Evolutionary conservation across 768 basidiomycete species (phyloP).

Genomic region (Imleria badia): DNA sequence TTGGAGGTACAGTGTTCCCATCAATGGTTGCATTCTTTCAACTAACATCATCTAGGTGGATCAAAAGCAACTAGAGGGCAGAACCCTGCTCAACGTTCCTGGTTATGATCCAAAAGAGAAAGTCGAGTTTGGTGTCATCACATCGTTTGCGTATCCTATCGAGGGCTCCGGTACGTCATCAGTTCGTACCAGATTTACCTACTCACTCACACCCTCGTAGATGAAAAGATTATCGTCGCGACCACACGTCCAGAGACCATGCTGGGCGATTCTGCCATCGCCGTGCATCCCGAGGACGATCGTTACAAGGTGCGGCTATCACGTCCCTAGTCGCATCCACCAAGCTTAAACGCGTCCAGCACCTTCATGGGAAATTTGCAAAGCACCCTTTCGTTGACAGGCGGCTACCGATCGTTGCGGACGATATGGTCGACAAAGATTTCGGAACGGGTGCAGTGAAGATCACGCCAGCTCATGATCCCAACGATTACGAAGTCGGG

Average conservation of each 20-base stretch:
- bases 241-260: constrained; percentile 99
- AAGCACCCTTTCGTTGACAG: constrained; percentile 87
- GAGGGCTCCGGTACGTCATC: constrained; percentile 68
- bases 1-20: constrained; percentile 66
- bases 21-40: background rate
- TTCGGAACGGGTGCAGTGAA: constrained; percentile 99
- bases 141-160: constrained; percentile 92
- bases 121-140: constrained; percentile 96
- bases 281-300: constrained; percentile 90
- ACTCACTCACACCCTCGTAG: constrained; percentile 35
- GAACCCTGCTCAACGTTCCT: constrained; percentile 85
- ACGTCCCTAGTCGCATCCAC: background rate
- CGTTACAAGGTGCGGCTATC: constrained; percentile 66
- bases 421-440: constrained; percentile 87
- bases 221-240: constrained; percentile 89
- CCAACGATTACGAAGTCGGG: constrained; percentile 95
- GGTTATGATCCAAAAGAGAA: constrained; percentile 95
- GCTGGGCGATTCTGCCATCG: constrained; percentile 96
- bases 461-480: constrained; percentile 98
- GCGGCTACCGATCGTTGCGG: constrained; percentile 83
- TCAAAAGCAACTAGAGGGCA: constrained; percentile 82
- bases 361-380: constrained; percentile 92
- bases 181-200: background rate
- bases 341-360: constrained; percentile 40
- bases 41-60: constrained; percentile 63